Conservation (phyloP, 345 rosid genomes). For the Isatis tinctoria region DNA sequence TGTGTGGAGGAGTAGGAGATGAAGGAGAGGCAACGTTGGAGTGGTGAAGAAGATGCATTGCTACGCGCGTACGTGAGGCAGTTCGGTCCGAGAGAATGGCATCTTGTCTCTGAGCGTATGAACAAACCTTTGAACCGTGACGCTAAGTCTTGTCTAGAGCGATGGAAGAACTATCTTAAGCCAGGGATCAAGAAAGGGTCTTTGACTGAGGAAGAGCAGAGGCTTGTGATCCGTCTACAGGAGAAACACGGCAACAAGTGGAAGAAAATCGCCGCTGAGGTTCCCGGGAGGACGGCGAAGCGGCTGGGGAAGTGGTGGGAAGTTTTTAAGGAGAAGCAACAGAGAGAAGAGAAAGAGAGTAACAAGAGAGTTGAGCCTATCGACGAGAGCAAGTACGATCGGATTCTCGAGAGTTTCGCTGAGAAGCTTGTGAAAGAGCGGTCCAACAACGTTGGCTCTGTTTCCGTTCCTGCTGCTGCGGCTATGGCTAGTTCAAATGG, state of each 20-base stretch:
- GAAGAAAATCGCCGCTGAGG: slow-evolving; percentile 99
- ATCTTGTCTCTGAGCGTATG: slow-evolving; percentile 91
- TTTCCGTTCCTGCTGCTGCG: slow-evolving; percentile 26
- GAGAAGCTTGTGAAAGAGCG: slow-evolving; percentile 89
- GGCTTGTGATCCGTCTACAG: slow-evolving; percentile 82
- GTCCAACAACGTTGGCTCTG: slow-evolving; percentile 28
- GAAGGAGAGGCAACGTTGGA: slow-evolving; percentile 99
- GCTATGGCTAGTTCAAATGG: slow-evolving; percentile 74
- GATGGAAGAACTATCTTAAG: slow-evolving; percentile 98
- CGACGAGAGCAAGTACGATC: slow-evolving; percentile 86
- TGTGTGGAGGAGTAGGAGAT: slow-evolving; percentile 61
- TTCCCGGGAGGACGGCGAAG: slow-evolving; percentile 93
- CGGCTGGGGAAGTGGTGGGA: slow-evolving; percentile 99
- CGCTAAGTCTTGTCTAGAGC: slow-evolving; percentile 88
- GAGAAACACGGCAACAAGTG: slow-evolving; percentile 98
- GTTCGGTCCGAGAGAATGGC: slow-evolving; percentile 96
- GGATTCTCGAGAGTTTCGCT: slow-evolving; percentile 85
- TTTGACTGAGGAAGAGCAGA: slow-evolving; percentile 87
- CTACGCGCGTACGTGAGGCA: slow-evolving; percentile 85
- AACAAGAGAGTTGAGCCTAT: slow-evolving; percentile 62
- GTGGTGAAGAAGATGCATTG: slow-evolving; percentile 92
- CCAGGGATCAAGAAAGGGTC: slow-evolving; percentile 99
- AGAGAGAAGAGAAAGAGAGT: slow-evolving; percentile 80
- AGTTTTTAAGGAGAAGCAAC: slow-evolving; percentile 93
- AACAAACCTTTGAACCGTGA: slow-evolving; percentile 77